A percentile compares a stretch with the other conserved stretches of the same genome.
These are phyloP conservation scores for Ceratobasidium sp. DNA, from an alignment of 1,284 basidiomycete species.

Conservation along the genomic window DNA sequence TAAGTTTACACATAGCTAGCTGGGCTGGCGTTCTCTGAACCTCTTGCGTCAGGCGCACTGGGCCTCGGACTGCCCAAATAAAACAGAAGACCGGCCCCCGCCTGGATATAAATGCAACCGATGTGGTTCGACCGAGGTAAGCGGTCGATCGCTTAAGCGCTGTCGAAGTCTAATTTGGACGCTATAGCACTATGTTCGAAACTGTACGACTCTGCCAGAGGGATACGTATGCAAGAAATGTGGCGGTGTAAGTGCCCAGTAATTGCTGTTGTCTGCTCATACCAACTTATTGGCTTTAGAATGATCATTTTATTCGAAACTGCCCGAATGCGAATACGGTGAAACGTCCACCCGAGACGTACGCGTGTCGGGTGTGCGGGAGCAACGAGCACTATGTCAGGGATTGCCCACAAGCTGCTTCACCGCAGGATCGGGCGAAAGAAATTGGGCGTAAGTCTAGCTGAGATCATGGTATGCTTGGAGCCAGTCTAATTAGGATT, in stretches of 20 bases:
- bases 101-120: constrained; percentile 76
- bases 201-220: constrained; percentile 68
- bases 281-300: constrained; percentile 50
- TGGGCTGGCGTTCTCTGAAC: background rate
- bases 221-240: constrained; percentile 88
- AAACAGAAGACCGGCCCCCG: constrained; percentile 64
- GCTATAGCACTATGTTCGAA: constrained; percentile 72
- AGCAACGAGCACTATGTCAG: constrained; percentile 82
- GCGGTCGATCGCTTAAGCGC: constrained; percentile 39
- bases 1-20: background rate
- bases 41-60: constrained; percentile 24
- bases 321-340: constrained; percentile 85
- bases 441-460: constrained; percentile 75
- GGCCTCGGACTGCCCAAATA: constrained; percentile 40
- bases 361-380: constrained; percentile 87
- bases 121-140: constrained; percentile 75
- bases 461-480: constrained; percentile 42
- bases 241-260: constrained; percentile 55
- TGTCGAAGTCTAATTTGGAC: background rate
- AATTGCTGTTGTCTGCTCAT: constrained; percentile 13
- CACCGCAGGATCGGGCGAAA: constrained; percentile 66
- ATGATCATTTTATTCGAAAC: constrained; percentile 84
- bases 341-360: constrained; percentile 76
- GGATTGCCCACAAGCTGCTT: constrained; percentile 77
- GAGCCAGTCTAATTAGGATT: constrained; percentile 8